These are phyloP conservation scores for Cnidoscolus chayamansa DNA, from an alignment of 441 rosid genomes.

Conservation along the genomic window DNA sequence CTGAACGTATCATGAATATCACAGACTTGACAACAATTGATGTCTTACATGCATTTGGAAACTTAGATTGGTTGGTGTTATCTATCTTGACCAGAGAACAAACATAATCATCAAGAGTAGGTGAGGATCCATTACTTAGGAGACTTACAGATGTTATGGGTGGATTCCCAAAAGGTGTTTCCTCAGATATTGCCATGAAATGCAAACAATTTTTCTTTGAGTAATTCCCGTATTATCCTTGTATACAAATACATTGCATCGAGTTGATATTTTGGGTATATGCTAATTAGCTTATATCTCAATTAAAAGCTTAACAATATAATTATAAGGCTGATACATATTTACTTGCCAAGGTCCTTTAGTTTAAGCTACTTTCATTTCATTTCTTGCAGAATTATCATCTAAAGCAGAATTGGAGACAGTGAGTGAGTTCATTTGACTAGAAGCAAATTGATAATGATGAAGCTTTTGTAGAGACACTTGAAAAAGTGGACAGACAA, in stretches of 20 bases:
- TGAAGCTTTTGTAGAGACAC: neutral
- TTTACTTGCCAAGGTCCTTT: neutral
- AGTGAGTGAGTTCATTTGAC: neutral
- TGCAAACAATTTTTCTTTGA: neutral
- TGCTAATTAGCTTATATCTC: neutral
- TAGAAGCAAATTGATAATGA: neutral
- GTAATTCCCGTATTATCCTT: neutral
- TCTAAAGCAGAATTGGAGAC: neutral
- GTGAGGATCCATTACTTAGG: neutral
- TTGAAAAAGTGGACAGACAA: neutral
- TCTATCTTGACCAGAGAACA: neutral
- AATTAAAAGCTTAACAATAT: neutral
- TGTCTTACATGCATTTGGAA: constrained; percentile 1
- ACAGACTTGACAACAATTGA: neutral
- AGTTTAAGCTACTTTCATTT: neutral
- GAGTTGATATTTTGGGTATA: neutral
- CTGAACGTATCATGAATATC: neutral
- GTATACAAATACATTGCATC: neutral
- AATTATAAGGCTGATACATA: neutral
- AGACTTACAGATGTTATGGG: neutral
- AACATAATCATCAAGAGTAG: neutral
- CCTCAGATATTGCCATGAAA: neutral
- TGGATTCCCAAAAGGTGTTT: too few relatives aligned
- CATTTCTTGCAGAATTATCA: neutral
- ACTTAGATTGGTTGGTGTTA: neutral